A percentile compares a stretch with the other conserved stretches of the same genome.
Evolutionary conservation across 805 yeast genomes (phyloP).

Genomic region (Vanderwaltozyma yarrowii): DNA sequence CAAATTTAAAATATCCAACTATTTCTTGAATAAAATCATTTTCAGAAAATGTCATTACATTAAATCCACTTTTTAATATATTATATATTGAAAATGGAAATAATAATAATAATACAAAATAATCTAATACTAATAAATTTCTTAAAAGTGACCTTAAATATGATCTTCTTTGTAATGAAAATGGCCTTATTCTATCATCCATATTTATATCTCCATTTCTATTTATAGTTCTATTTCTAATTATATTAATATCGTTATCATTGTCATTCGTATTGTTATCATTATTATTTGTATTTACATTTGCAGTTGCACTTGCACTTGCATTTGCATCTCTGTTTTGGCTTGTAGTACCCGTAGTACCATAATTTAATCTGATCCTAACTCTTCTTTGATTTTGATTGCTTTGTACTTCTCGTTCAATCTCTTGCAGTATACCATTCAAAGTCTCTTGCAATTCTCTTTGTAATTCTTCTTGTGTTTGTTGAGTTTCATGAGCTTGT

Average conservation of each 20-base stretch:
- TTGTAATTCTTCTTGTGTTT: constrained; percentile 10
- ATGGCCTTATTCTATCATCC: constrained; percentile 4
- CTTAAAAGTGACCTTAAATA: constrained; percentile 16
- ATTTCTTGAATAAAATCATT: constrained; percentile 22
- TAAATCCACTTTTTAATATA: constrained; percentile 20
- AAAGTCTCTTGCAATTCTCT: constrained; percentile 11
- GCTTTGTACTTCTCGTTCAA: not conserved
- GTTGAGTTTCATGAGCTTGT: constrained; percentile 5
- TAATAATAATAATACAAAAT: constrained; percentile 18
- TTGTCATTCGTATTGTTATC: not conserved
- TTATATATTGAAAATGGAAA: constrained; percentile 28
- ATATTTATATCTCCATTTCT: not conserved
- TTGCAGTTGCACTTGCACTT: too few relatives aligned
- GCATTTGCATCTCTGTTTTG: too few relatives aligned
- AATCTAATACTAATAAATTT: constrained; percentile 21
- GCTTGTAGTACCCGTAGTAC: too few relatives aligned
- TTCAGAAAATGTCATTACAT: constrained; percentile 22
- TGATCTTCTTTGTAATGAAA: constrained; percentile 15
- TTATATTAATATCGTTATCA: not conserved
- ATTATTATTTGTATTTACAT: not conserved
- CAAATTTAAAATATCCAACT: constrained; percentile 14
- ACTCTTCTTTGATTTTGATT: not conserved
- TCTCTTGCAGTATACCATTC: constrained; percentile 6
- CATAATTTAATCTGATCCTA: not conserved
- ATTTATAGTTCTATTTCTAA: not conserved